Percentiles rank a stretch among this genome's conserved stretches.
These are phyloP conservation scores for Thalia dealbata DNA, from an alignment of 176 grass and related monocot genomes.

Conservation along the genomic window DNA sequence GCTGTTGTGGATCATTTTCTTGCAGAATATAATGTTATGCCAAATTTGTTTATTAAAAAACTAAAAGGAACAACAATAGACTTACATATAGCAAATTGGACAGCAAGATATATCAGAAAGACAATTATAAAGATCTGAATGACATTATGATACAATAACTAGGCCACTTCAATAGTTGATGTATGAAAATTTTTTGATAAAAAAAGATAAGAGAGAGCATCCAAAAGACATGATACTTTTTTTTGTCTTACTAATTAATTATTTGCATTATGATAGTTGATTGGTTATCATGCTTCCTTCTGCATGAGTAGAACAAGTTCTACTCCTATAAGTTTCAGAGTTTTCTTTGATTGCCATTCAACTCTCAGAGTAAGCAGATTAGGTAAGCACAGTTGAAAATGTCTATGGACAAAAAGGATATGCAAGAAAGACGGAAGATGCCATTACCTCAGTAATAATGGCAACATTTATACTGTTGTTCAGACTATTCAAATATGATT, in stretches of 20 bases:
- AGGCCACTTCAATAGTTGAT: too few species aligned
- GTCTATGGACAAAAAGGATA: background rate
- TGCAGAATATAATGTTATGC: background rate
- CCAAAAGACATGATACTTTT: background rate
- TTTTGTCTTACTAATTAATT: background rate
- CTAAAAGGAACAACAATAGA: background rate
- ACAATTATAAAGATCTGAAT: background rate
- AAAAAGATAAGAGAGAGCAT: background rate
- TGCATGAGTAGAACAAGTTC: background rate
- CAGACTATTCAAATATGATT: slow-evolving; percentile 56
- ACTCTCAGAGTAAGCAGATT: background rate
- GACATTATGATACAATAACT: too few species aligned
- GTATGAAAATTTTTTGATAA: too few species aligned
- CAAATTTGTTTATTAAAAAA: too few species aligned
- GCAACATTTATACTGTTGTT: slow-evolving; percentile 71
- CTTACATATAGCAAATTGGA: too few species aligned
- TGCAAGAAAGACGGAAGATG: background rate
- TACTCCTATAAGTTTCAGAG: background rate
- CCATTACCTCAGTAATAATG: slow-evolving; percentile 61
- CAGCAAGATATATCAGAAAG: too few species aligned
- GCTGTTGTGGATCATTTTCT: too few species aligned
- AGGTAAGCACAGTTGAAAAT: background rate
- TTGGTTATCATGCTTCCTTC: background rate
- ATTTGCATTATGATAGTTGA: background rate
- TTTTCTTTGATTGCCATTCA: too few species aligned